Percentiles rank a stretch among this genome's conserved stretches.
These are phyloP conservation scores for Ophiostoma sp. DNA, from an alignment of 2,329 filamentous ascomycete genomes.

Conservation along the genomic window DNA sequence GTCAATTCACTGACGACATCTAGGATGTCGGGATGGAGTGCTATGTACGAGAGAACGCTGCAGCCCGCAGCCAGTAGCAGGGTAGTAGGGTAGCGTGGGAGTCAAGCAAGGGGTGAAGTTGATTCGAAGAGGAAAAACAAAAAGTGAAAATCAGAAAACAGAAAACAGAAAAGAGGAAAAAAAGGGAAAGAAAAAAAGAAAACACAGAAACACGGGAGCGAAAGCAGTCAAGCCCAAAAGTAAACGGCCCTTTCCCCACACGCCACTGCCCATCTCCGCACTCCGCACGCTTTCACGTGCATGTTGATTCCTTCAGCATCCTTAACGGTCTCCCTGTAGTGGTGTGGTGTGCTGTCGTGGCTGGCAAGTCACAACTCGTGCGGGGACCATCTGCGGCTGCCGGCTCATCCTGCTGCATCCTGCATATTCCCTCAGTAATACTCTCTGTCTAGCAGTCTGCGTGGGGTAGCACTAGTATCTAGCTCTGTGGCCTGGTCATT, in stretches of 20 bases:
- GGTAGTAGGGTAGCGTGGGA: background rate
- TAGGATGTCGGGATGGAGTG: background rate
- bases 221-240: background rate
- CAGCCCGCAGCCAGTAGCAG: background rate
- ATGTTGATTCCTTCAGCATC: background rate
- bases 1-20: background rate
- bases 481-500: background rate
- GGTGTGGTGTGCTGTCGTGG: background rate
- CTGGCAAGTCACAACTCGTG: background rate
- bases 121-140: background rate
- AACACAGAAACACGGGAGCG: background rate
- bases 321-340: background rate
- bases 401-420: background rate
- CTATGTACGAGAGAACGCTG: background rate
- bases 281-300: constrained; percentile 11
- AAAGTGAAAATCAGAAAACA: too few species aligned
- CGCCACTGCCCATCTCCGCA: constrained; percentile 12
- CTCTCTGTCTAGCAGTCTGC: background rate
- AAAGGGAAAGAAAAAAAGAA: background rate
- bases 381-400: background rate
- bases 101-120: background rate
- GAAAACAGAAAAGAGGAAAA: background rate
- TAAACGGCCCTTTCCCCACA: constrained; percentile 16
- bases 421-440: background rate
- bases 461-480: background rate